Evolutionary conservation across 2,329 filamentous ascomycete species (phyloP).

Genomic region (Xylariales sp.): DNA sequence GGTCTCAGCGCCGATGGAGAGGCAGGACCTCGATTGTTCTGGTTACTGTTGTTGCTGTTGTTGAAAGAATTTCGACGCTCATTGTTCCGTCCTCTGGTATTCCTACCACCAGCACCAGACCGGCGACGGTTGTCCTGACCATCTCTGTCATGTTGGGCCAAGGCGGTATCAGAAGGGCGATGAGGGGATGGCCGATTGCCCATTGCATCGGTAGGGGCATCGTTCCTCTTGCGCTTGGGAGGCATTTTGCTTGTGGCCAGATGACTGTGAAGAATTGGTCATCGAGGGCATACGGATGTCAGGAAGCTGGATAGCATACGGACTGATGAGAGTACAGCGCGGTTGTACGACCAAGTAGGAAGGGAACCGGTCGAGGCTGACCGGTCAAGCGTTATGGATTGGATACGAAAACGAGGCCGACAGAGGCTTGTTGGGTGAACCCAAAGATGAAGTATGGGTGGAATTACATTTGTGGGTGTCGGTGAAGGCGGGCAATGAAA

Average conservation of each 20-base stretch:
- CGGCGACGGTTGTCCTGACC: constrained; percentile 36
- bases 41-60: constrained; percentile 19
- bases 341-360: too few relatives aligned
- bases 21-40: constrained; percentile 21
- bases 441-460: too few relatives aligned
- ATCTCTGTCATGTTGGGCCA: constrained; percentile 56
- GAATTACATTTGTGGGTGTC: too few relatives aligned
- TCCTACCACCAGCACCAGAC: constrained; percentile 40
- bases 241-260: constrained; percentile 37
- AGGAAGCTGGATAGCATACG: constrained; percentile 1
- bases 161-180: constrained; percentile 50
- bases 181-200: constrained; percentile 56
- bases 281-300: constrained; percentile 15
- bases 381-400: too few relatives aligned
- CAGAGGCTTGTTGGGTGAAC: too few relatives aligned
- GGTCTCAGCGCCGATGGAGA: constrained; percentile 31
- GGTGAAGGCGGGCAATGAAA: too few relatives aligned
- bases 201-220: constrained; percentile 43
- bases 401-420: too few relatives aligned
- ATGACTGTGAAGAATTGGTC: constrained; percentile 16
- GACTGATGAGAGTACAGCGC: not conserved
- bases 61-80: constrained; percentile 46
- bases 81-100: constrained; percentile 36
- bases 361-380: too few relatives aligned
- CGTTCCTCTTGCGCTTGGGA: constrained; percentile 56